Base-by-base conservation (phyloP, 345 rosid genomes). In the Citrus inodora region DNA sequence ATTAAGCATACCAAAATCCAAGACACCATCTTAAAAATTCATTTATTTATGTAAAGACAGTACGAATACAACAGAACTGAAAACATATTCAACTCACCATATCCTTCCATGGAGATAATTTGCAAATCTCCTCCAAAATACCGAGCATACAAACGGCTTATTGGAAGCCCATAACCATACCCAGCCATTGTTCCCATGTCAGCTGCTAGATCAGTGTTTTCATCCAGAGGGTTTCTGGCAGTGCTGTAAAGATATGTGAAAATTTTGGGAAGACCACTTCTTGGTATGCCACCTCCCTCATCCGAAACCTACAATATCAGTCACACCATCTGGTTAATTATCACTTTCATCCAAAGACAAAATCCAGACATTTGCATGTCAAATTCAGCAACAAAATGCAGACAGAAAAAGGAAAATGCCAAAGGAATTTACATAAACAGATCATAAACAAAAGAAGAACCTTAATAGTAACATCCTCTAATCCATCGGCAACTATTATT, bases 61-160 rank as follows among this genome's bases (percentile, higher is more conserved):
- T 53, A 64, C 33, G 35, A 33, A 40, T 65, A 61, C 67, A 28
- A 38, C 7, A 60, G 24, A 42, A 74, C 28, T 6, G 27, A 42
- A 71, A 42, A 22, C 24, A 21, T 8, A 77, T 37, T n/a, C 17
- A 65, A 83, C 99, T 90, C 82, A 96, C 99, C 99, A 48, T 96
- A 96, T 90, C 99, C 99, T 87, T 96, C 99, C 98, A 96, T 94
- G 28, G 97, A 96, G 76, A 92, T 92, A 75, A 94, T 86, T 80
- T 96, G 98, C 84, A 96, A 88, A 83, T 94, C 99, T 30, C 99
- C 99, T 76, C 99, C 99, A 33, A 96, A 96, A 80, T 96, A 96
- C 73, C 89, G 88, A 72, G 99, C 99, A 83, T 96, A 94, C 83
- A 96, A 82, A 48, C 99, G 98, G 70, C 99, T 96, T 74, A 96